Evolutionary conservation across 352 stramenopile genomes (phyloP).

Genomic region (Phytophthora colocasiae): DNA sequence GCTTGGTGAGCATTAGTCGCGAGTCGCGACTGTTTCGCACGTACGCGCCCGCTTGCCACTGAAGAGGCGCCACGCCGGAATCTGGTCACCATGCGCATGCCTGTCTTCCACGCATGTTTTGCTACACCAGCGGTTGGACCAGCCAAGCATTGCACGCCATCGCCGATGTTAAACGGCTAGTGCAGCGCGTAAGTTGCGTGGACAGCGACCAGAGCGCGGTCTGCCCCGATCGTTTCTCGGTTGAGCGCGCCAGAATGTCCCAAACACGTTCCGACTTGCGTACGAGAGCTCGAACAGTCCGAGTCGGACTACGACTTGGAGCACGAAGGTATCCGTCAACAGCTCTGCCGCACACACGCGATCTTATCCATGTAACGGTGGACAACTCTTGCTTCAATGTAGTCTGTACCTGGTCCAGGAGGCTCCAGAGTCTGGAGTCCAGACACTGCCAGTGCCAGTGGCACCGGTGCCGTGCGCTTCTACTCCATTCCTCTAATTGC

Average conservation of each 20-base stretch:
- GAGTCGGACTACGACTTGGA: neutral
- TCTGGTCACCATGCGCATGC: neutral
- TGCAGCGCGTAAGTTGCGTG: neutral
- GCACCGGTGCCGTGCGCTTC: neutral
- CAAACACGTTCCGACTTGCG: neutral
- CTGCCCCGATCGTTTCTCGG: slow-evolving; percentile 13
- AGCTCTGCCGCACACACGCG: neutral
- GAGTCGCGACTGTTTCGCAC: slow-evolving; percentile 17
- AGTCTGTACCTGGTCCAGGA: neutral
- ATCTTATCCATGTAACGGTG: slow-evolving; percentile 29
- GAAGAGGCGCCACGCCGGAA: slow-evolving; percentile 5
- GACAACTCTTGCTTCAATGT: neutral
- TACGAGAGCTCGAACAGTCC: neutral
- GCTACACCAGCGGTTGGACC: neutral
- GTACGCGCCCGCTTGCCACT: slow-evolving; percentile 5
- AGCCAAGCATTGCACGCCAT: too few relatives aligned
- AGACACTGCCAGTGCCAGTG: too few relatives aligned
- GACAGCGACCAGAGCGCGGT: neutral
- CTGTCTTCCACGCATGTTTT: slow-evolving; percentile 21
- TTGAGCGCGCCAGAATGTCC: slow-evolving; percentile 5
- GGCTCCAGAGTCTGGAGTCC: too few relatives aligned
- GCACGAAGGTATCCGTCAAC: too few relatives aligned
- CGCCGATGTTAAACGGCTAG: slow-evolving; percentile 1
- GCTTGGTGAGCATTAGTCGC: slow-evolving; percentile 16
- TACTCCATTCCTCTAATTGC: neutral